Base-by-base conservation (phyloP, 257 asterid genomes). In the Thymus quinquecostatus region DNA sequence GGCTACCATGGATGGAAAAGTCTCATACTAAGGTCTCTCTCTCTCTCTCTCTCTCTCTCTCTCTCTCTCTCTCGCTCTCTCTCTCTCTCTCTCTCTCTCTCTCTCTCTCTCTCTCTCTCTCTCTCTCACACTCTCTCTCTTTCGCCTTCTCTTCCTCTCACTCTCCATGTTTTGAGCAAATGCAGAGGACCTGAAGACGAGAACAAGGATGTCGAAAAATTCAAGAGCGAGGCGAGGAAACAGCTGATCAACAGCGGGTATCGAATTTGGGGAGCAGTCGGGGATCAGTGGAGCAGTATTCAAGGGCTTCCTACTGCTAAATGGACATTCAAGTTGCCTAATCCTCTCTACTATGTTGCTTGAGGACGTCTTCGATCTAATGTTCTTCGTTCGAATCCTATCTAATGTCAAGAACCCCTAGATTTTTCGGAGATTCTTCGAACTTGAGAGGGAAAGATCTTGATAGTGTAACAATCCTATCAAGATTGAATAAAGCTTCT, bases 231-330 rank as follows among this genome's bases (percentile, higher is more conserved):
- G 2, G 88, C 66, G 34, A 86, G 96, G 80, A 82, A 81, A 83
- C 75, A 81, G 58, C 38, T 92, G 80, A 82, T 77, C 8, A 67
- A 75, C 76, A 51, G 51, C 1, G 95, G 97, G 2, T 85, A 80
- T 60, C 78, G 82, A 10, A 70, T 88, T 58, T 84, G 87, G 86
- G 97, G 97, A 7, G 69, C 80, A 3, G 63, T 85, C 60, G 97
- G 97, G 41, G 85, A 82, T 50, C 96, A 91, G 50, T 91, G 93
- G 96, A 89, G 98, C 80, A 92, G 96, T 79, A 78, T 89, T 62
- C 81, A 72, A 4, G 96, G 96, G 9, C 82, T 66, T 32, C 95
- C 97, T 12, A 69, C 68, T 44, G 79, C 88, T 3, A 81, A 74
- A 64, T 89, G 96, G 81, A 45, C 87, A 66, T 92, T 87, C 75